Conservation (phyloP, 2,329 filamentous ascomycete species). For the Arthrocladium fulminans region DNA sequence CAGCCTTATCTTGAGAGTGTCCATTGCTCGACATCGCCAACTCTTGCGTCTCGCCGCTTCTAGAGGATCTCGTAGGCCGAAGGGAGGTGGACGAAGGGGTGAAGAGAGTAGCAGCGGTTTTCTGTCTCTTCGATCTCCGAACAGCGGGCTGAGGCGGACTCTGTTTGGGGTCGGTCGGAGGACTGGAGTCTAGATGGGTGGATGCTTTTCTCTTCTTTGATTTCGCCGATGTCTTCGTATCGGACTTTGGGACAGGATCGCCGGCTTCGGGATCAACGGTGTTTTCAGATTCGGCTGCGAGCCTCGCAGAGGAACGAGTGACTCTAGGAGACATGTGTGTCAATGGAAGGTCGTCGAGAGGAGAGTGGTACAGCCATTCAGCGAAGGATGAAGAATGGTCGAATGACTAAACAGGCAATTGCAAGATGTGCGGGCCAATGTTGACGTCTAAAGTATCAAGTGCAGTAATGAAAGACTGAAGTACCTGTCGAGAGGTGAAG, state of each 20-base stretch:
- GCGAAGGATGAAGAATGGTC: slow-evolving; percentile 13
- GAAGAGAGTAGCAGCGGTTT: slow-evolving; percentile 38
- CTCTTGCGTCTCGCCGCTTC: slow-evolving; percentile 13
- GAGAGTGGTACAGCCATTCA: slow-evolving; percentile 6
- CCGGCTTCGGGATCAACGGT: slow-evolving; percentile 34
- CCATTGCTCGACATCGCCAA: slow-evolving; percentile 29
- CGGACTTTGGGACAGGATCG: slow-evolving; percentile 29
- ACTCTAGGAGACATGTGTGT: slow-evolving; percentile 93
- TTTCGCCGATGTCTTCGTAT: slow-evolving; percentile 30
- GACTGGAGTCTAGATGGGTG: slow-evolving; percentile 43
- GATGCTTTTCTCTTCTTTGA: slow-evolving; percentile 69
- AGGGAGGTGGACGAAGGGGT: slow-evolving; percentile 30
- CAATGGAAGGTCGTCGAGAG: slow-evolving; percentile 16
- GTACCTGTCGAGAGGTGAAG: slow-evolving; percentile 9
- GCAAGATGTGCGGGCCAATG: slow-evolving; percentile 2
- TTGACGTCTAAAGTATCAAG: not conserved
- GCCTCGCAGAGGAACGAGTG: slow-evolving; percentile 88
- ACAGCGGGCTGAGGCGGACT: slow-evolving; percentile 29
- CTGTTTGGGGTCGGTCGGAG: slow-evolving; percentile 27
- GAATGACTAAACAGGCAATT: slow-evolving; percentile 15
- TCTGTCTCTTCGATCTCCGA: slow-evolving; percentile 63
- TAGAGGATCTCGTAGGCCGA: slow-evolving; percentile 10
- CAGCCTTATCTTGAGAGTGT: slow-evolving; percentile 8
- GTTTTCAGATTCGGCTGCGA: slow-evolving; percentile 55
- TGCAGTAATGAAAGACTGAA: slow-evolving; percentile 7